These are phyloP conservation scores for Protostelium mycophagum DNA, from an alignment of 78 protist species.

Conservation along the genomic window DNA sequence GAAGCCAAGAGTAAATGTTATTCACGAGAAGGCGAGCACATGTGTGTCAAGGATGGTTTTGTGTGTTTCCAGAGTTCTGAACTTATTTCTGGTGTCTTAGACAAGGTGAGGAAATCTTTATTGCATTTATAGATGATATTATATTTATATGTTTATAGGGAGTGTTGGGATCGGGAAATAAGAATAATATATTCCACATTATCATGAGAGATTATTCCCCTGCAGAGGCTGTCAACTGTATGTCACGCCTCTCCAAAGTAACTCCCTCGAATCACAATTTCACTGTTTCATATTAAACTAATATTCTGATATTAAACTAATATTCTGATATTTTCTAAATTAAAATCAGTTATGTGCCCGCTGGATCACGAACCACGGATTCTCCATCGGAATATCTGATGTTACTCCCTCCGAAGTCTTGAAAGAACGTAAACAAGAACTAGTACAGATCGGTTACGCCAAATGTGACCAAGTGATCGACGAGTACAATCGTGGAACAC, in stretches of 20 bases:
- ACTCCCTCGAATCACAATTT: slow-evolving; percentile 66
- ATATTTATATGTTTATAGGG: not conserved
- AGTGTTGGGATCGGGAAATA: slow-evolving; percentile 77
- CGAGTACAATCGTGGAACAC: slow-evolving; percentile 57
- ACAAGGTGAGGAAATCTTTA: slow-evolving; percentile 49
- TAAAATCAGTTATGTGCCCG: slow-evolving; percentile 44
- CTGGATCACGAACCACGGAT: slow-evolving; percentile 78
- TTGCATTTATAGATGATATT: not conserved
- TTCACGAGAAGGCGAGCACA: slow-evolving; percentile 21
- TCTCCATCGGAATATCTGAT: slow-evolving; percentile 96
- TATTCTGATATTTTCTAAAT: too few relatives aligned
- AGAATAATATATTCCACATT: slow-evolving; percentile 79
- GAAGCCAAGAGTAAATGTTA: slow-evolving; percentile 58
- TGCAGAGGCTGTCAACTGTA: slow-evolving; percentile 70
- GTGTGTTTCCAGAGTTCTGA: slow-evolving; percentile 72
- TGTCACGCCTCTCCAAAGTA: slow-evolving; percentile 93
- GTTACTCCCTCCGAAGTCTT: slow-evolving; percentile 83
- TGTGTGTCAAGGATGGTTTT: slow-evolving; percentile 91
- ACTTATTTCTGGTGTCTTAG: slow-evolving; percentile 89
- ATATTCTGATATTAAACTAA: not conserved
- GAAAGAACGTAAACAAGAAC: slow-evolving; percentile 46
- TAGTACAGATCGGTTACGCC: slow-evolving; percentile 65
- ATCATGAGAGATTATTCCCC: slow-evolving; percentile 73
- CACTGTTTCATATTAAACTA: slow-evolving; percentile 7
- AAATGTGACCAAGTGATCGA: slow-evolving; percentile 64